Evolutionary conservation across 2,329 filamentous ascomycete genomes (phyloP).

Genomic region (Fusarium paranaense): DNA sequence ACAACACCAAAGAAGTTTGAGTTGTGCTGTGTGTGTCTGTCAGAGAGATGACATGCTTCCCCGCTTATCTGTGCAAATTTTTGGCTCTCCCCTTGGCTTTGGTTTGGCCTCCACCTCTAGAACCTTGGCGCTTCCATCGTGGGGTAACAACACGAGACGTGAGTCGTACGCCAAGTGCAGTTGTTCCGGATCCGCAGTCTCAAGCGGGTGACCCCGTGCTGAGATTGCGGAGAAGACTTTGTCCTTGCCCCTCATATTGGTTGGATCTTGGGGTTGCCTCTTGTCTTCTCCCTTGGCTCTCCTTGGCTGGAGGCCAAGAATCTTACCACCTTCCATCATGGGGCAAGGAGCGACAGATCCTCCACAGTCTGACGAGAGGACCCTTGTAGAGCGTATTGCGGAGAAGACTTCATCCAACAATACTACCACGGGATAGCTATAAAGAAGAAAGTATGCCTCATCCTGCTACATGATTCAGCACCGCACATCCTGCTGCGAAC

Average conservation of each 20-base stretch:
- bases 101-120: background rate
- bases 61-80: background rate
- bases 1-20: background rate
- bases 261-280: background rate
- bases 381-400: conserved; percentile 8
- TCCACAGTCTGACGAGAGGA: conserved; percentile 21
- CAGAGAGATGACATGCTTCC: background rate
- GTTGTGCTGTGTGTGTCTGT: background rate
- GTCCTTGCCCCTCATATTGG: background rate
- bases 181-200: background rate
- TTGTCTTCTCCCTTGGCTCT: conserved; percentile 13
- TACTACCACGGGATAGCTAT: conserved; percentile 6
- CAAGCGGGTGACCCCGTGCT: background rate
- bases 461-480: background rate
- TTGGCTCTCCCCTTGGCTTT: conserved; percentile 9
- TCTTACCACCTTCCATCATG: conserved; percentile 21
- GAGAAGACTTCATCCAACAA: conserved; percentile 7
- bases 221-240: background rate
- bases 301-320: conserved; percentile 26
- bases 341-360: conserved; percentile 12
- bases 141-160: background rate
- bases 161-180: background rate
- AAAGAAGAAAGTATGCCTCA: background rate
- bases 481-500: background rate
- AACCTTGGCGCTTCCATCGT: background rate